phyloP scores from a whole-genome alignment of 208 protist genomes.

The Leishmania amazonensis region DNA sequence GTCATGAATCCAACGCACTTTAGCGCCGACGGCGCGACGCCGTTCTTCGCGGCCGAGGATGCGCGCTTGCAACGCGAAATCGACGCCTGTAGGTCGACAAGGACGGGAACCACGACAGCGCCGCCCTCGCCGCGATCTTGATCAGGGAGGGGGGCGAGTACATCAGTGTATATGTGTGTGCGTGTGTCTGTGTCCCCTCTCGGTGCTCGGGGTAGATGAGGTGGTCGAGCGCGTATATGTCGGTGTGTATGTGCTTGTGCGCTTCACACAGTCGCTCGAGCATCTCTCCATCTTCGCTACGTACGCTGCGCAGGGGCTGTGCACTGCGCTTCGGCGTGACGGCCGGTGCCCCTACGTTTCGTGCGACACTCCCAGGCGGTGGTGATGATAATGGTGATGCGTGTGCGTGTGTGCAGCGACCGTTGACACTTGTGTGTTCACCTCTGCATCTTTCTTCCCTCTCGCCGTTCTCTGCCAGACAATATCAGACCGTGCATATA shows the following conservation, averaged over 20 bases:
- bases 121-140: background rate
- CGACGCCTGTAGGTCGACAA: background rate
- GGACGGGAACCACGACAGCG: background rate
- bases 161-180: background rate
- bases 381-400: background rate
- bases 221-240: background rate
- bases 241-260: background rate
- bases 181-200: background rate
- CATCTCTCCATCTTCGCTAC: background rate
- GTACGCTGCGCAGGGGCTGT: background rate
- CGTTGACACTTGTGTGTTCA: background rate
- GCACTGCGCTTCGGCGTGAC: slow-evolving; percentile 1
- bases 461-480: background rate
- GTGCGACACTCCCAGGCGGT: background rate
- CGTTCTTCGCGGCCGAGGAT: slow-evolving; percentile 60
- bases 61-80: slow-evolving; percentile 16
- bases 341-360: background rate
- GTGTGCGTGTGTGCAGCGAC: background rate
- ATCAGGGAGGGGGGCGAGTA: background rate
- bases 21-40: slow-evolving; percentile 36
- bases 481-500: background rate
- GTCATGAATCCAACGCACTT: slow-evolving; percentile 82
- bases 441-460: background rate
- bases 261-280: background rate
- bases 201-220: background rate